Percentiles rank a stretch among this genome's conserved stretches.
phyloP scores from a whole-genome alignment of 2,329 filamentous ascomycete genomes.

The Microsporum ferrugineum region DNA sequence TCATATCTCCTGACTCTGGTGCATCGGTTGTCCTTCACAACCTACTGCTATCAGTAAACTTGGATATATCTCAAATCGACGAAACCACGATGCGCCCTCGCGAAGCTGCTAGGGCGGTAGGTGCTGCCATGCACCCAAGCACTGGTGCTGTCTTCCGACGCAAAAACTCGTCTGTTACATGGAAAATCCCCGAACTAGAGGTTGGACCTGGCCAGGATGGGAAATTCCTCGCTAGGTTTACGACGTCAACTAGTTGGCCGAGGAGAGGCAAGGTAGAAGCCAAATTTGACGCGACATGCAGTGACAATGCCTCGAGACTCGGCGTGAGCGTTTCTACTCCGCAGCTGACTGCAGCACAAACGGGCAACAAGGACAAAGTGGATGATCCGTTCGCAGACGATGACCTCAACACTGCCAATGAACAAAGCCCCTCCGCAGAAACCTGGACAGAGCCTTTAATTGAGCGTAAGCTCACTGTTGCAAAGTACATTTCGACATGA shows the following conservation, averaged over 20 bases:
- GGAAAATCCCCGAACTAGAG: slow-evolving; percentile 40
- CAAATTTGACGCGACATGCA: slow-evolving; percentile 58
- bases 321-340: slow-evolving; percentile 39
- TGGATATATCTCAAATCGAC: slow-evolving; percentile 32
- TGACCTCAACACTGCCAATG: slow-evolving; percentile 16
- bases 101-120: slow-evolving; percentile 31
- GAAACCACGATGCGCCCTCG: slow-evolving; percentile 37
- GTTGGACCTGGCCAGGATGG: slow-evolving; percentile 46
- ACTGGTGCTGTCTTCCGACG: slow-evolving; percentile 35
- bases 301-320: slow-evolving; percentile 52
- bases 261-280: slow-evolving; percentile 70
- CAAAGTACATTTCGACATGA: slow-evolving; percentile 56
- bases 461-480: slow-evolving; percentile 57
- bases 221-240: slow-evolving; percentile 74
- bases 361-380: slow-evolving; percentile 22
- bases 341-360: slow-evolving; percentile 15
- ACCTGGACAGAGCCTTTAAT: slow-evolving; percentile 58
- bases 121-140: slow-evolving; percentile 38
- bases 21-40: slow-evolving; percentile 56
- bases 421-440: slow-evolving; percentile 20
- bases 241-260: slow-evolving; percentile 59
- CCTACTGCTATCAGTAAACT: slow-evolving; percentile 54
- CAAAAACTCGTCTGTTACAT: slow-evolving; percentile 36
- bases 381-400: slow-evolving; percentile 41
- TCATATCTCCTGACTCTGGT: slow-evolving; percentile 33